Percentiles rank a stretch among this genome's conserved stretches.
These are phyloP conservation scores for Tylopilus sp. DNA, from an alignment of 768 basidiomycete genomes.

Conservation along the genomic window DNA sequence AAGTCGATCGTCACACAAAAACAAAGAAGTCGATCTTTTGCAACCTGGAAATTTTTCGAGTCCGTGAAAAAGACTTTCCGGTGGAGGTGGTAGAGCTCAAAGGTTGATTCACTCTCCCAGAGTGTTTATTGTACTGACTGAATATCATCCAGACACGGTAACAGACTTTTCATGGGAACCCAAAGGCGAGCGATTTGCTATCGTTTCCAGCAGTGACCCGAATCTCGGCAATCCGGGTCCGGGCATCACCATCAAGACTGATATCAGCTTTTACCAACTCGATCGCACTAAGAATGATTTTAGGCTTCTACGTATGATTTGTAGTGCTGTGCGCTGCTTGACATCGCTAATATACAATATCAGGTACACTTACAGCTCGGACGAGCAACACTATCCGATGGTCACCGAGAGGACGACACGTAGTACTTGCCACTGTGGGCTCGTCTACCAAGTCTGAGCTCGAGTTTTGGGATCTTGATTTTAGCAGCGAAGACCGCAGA, in stretches of 20 bases:
- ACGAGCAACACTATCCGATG: slow-evolving; percentile 94
- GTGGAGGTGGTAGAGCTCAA: slow-evolving; percentile 98
- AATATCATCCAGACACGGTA: slow-evolving; percentile 68
- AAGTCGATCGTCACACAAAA: slow-evolving; percentile 98
- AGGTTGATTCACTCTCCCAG: slow-evolving; percentile 44
- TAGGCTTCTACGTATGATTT: slow-evolving; percentile 70
- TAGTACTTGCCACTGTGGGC: slow-evolving; percentile 93
- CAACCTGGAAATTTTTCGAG: slow-evolving; percentile 96
- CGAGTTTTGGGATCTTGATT: slow-evolving; percentile 99
- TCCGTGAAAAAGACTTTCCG: slow-evolving; percentile 96
- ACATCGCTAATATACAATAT: slow-evolving; percentile 8
- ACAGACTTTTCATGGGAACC: slow-evolving; percentile 99
- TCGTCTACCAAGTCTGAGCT: slow-evolving; percentile 94
- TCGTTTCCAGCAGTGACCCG: slow-evolving; percentile 91
- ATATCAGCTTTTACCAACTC: slow-evolving; percentile 93
- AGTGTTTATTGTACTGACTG: slow-evolving; percentile 7
- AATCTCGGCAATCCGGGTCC: slow-evolving; percentile 88
- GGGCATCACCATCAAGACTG: slow-evolving; percentile 93
- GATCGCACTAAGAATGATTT: slow-evolving; percentile 94
- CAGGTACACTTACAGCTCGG: slow-evolving; percentile 74
- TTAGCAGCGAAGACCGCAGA: slow-evolving; percentile 57
- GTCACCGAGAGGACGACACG: slow-evolving; percentile 95
- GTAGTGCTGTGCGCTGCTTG: not conserved
- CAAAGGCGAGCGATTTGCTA: slow-evolving; percentile 93
- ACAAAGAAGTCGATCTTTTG: slow-evolving; percentile 98